phyloP scores from a whole-genome alignment of 768 basidiomycete genomes.

The Fomitopsis serialis region DNA sequence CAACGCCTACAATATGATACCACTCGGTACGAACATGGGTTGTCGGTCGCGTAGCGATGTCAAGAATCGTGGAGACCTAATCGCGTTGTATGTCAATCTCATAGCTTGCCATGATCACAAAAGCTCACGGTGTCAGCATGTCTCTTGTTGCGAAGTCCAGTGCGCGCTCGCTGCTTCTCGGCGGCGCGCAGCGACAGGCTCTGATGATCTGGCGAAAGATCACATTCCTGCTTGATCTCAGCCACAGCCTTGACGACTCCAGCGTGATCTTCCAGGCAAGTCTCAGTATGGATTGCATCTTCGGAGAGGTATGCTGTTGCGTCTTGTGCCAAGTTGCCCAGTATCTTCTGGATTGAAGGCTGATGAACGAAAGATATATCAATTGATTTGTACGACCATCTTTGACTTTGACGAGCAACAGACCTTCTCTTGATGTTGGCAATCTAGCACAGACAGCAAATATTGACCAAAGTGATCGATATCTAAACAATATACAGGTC shows the following conservation, averaged over 20 bases:
- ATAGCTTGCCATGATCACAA: not conserved
- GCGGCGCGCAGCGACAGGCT: constrained; percentile 39
- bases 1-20: not conserved
- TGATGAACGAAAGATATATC: constrained; percentile 23
- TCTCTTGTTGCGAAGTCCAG: constrained; percentile 37
- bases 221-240: constrained; percentile 47
- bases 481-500: constrained; percentile 33
- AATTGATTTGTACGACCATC: not conserved
- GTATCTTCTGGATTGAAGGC: constrained; percentile 76
- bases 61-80: constrained; percentile 57
- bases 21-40: constrained; percentile 62
- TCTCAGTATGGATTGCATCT: constrained; percentile 59
- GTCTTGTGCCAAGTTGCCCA: constrained; percentile 57
- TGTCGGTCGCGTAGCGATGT: constrained; percentile 50
- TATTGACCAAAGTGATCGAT: constrained; percentile 51
- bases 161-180: constrained; percentile 36
- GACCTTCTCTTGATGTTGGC: constrained; percentile 86
- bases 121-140: constrained; percentile 45
- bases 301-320: constrained; percentile 55
- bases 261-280: constrained; percentile 45
- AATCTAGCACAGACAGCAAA: constrained; percentile 59
- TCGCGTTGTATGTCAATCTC: not conserved
- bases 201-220: constrained; percentile 34
- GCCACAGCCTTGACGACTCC: constrained; percentile 43
- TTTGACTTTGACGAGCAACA: not conserved